A percentile compares a stretch with the other conserved stretches of the same genome.
Evolutionary conservation across 2,329 filamentous ascomycete genomes (phyloP).

Genomic region (Clarireedia sp.): DNA sequence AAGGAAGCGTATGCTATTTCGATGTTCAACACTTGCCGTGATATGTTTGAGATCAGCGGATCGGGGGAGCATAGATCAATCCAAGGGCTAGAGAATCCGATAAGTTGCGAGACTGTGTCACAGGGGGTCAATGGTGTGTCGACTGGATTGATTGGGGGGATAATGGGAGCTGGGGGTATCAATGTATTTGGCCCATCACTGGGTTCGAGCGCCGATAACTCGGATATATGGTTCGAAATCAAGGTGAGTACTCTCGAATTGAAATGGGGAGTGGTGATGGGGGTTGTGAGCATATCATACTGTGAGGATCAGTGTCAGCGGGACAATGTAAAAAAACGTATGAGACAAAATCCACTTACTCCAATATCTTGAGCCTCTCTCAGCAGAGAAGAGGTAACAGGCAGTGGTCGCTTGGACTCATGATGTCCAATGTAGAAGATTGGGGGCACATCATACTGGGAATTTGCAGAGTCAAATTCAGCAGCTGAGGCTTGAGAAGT

Average conservation of each 20-base stretch:
- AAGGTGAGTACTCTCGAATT: slow-evolving; percentile 58
- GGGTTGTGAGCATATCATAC: slow-evolving; percentile 73
- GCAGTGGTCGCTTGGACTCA: slow-evolving; percentile 53
- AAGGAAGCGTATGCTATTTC: slow-evolving; percentile 95
- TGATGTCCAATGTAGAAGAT: slow-evolving; percentile 68
- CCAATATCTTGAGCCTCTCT: slow-evolving; percentile 59
- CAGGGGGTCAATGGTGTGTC: slow-evolving; percentile 69
- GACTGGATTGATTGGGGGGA: slow-evolving; percentile 65
- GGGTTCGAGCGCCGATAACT: slow-evolving; percentile 38
- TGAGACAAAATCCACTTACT: slow-evolving; percentile 40
- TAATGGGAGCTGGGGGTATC: slow-evolving; percentile 47
- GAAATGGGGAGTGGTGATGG: slow-evolving; percentile 69
- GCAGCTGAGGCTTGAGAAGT: not conserved
- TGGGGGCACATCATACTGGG: slow-evolving; percentile 30
- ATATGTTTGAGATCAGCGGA: slow-evolving; percentile 76
- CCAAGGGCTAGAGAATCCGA: slow-evolving; percentile 82
- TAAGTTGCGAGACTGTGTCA: slow-evolving; percentile 61
- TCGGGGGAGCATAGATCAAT: slow-evolving; percentile 81
- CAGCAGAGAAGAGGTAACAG: slow-evolving; percentile 57
- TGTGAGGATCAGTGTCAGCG: slow-evolving; percentile 29
- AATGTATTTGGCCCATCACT: slow-evolving; percentile 33
- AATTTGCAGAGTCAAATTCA: slow-evolving; percentile 17
- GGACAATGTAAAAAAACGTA: not conserved
- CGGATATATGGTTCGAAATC: slow-evolving; percentile 42
- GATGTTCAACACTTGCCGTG: slow-evolving; percentile 79